Evolutionary conservation across 169 alveolate species (phyloP), one percentile per base, ranked within the genome.

Genomic region (Blepharisma undulans): DNA sequence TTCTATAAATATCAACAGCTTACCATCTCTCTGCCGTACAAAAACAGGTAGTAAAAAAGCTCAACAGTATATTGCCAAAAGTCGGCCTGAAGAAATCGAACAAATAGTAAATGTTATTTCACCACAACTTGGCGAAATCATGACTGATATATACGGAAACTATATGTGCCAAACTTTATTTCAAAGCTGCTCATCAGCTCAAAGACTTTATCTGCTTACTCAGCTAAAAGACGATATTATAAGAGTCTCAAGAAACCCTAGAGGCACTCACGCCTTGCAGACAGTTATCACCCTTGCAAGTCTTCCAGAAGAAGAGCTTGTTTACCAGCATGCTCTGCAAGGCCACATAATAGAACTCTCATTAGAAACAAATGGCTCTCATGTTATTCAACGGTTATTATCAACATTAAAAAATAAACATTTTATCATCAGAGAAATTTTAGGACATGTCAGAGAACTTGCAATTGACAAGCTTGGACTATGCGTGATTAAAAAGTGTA

Each of bases 221-320:
- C 82, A 91, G 72, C 92, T 97, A 76, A 90, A 92, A 32, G 81
- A 92, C 12, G 74, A 87, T 2, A 91, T 94, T 88, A 59, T 93
- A 33, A 84, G 88, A 27, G 94, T 97, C 29, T 95, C 97, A 33
- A 82, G 94, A 48, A 94, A 94, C 92, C 92, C 87, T 34, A 88
- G 95, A 34, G 98, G 98, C 32, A 96, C 98, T 29, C 98, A 97
- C 91, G 95, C 95, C 3, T 89, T 93, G 21, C 97, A 97, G 92
- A 93, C 96, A 16, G 79, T 93, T 60, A 91, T 94, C 22, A 72
- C 88, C 10, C 84, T 96, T 91, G 60, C 84, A 80, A 34, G 90
- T 92, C 2, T 86, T 18, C 85, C 78, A 21, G 95, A 94, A 60
- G 97, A 95, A 84, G 95, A 92, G 87, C 91, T 91, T 32, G 72